These are phyloP conservation scores for Marasmius oreades DNA, from an alignment of 1,284 basidiomycete species.

Conservation along the genomic window DNA sequence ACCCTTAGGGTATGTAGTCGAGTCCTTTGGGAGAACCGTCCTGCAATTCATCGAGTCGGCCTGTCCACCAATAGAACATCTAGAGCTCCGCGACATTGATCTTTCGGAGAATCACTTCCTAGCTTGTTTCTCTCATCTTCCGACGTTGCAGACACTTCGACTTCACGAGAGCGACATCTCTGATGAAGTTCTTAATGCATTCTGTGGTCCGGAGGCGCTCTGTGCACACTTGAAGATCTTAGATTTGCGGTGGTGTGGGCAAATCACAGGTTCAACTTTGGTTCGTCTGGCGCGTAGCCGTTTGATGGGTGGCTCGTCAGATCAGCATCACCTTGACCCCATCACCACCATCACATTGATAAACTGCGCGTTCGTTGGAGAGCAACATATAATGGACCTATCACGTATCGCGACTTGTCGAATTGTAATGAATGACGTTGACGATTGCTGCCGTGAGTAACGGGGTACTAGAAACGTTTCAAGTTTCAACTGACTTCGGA, in stretches of 20 bases:
- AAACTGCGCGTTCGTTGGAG: conserved; percentile 55
- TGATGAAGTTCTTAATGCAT: conserved; percentile 39
- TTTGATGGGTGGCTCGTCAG: background rate
- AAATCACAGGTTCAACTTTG: conserved; percentile 43
- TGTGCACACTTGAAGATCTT: conserved; percentile 48
- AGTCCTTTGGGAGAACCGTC: conserved; percentile 35
- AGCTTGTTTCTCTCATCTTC: conserved; percentile 35
- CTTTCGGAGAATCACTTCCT: conserved; percentile 40
- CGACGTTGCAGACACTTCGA: conserved; percentile 43
- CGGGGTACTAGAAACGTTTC: background rate
- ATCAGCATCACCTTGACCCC: conserved; percentile 6
- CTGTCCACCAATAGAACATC: conserved; percentile 39
- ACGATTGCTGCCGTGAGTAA: conserved; percentile 56
- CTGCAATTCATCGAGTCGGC: conserved; percentile 37
- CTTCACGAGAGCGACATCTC: conserved; percentile 61
- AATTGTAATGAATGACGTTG: conserved; percentile 37
- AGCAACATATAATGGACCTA: conserved; percentile 51
- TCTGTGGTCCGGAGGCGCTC: conserved; percentile 37
- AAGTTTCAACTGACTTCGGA: conserved; percentile 8
- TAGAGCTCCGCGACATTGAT: conserved; percentile 58
- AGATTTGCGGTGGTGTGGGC: conserved; percentile 61
- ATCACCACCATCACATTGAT: conserved; percentile 51
- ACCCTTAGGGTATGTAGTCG: conserved; percentile 35
- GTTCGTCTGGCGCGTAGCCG: conserved; percentile 33
- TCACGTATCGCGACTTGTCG: conserved; percentile 48